Base-by-base conservation (phyloP, 2,329 filamentous ascomycete genomes). In the Arthrobotrys pseudoclavata region DNA sequence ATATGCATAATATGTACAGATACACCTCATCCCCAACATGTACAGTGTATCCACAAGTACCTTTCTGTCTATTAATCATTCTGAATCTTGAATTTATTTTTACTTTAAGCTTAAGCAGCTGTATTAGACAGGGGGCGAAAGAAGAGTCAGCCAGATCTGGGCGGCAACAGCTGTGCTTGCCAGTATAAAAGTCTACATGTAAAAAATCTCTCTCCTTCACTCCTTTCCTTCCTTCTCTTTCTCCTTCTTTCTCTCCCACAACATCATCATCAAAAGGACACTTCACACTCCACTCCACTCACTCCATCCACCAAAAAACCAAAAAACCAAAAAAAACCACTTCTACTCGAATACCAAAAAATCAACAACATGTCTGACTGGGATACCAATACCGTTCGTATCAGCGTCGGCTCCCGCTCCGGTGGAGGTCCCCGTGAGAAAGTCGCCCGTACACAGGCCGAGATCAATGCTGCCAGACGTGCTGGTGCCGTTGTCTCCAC, bases 401-500 rank as follows among this genome's bases (percentile, higher is more conserved):
- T 99, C 83, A 96, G 96, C 83, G 93, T 90, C 89, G 95, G 92
- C 86, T 89, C 88, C 83, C 90, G 90, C 82, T 88, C 89, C 80
- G 91, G 91, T 81, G 88, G 85, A 74, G 84, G 84, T 69, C 86
- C 89, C 81, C 92, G 93, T 81, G 94, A 97, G 88, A 96, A 91
- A 2, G 94, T 97, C 81, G 88, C 98, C 84, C 91, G 92, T 84
- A 93, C 95, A 83, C 93, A 92, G 84, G 83, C 86, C 74, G 89
- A 81, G 75, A 89, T 99, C 81, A 99, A 99, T 85, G 95, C 95
- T 78, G 96, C 96, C 29, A 90, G 92, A 85, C 91, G 96, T 79
- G 88, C 87, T 79, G 96, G 96, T 79, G 88, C 88, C 75, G 85
- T 96, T 81, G 84, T 97, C 80, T 88, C 87, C 78, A 97, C 95